Percentiles rank a stretch among this genome's conserved stretches.
Conservation (phyloP, 371 early-diverging fungal species). For the Mucor sp. region DNA sequence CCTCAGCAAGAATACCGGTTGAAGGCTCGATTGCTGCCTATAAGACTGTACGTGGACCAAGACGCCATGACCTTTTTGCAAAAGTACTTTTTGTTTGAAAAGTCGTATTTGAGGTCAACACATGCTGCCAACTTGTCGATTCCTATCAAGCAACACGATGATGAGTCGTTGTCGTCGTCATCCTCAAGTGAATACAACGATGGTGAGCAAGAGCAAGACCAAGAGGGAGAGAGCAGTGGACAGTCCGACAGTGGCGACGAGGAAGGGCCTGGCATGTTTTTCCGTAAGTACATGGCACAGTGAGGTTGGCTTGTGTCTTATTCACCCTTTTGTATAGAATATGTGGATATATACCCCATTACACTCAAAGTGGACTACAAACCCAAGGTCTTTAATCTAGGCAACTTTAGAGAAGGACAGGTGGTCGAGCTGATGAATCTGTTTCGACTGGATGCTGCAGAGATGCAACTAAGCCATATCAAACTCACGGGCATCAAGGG, state of each 20-base stretch:
- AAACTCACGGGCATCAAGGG: conserved; percentile 79
- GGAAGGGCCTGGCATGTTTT: conserved; percentile 43
- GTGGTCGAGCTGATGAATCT: conserved; percentile 90
- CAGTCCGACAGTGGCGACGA: conserved; percentile 1
- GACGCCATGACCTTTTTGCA: conserved; percentile 89
- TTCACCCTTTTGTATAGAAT: conserved; percentile 40
- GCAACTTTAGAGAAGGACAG: conserved; percentile 73
- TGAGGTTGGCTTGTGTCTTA: neutral
- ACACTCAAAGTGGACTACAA: conserved; percentile 94
- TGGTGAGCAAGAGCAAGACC: neutral
- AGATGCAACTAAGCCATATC: conserved; percentile 77
- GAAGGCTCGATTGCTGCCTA: conserved; percentile 71
- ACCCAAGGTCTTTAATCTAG: conserved; percentile 86
- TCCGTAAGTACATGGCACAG: conserved; percentile 78
- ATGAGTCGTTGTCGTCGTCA: no score
- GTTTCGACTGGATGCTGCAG: conserved; percentile 90
- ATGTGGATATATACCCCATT: conserved; percentile 74
- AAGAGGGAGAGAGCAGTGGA: neutral
- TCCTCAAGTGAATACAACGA: neutral
- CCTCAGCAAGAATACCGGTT: conserved; percentile 62
- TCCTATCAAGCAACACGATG: neutral
- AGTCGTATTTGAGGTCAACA: conserved; percentile 31
- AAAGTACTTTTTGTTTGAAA: conserved; percentile 73
- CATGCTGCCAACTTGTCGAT: conserved; percentile 29
- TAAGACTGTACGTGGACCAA: conserved; percentile 91